Evolutionary conservation across 257 asterid genomes (phyloP).

Genomic region (Nicotiana attenuata): DNA sequence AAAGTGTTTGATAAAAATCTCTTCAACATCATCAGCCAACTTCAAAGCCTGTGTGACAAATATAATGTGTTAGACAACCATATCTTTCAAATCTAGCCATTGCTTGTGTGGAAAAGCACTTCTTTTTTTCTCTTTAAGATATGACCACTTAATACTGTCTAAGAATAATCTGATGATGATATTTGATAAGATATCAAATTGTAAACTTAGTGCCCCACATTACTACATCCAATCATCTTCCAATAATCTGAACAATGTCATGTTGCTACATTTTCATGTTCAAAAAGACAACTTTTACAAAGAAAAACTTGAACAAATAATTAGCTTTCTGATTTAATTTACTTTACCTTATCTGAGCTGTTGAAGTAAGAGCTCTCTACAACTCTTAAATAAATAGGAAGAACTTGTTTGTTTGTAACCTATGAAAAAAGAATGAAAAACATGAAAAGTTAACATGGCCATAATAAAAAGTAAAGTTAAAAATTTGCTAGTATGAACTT

Average conservation of each 20-base stretch:
- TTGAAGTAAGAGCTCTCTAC: constrained; percentile 91
- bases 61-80: constrained; percentile 34
- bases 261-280: constrained; percentile 1
- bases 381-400: constrained; percentile 80
- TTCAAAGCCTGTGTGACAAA: constrained; percentile 48
- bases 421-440: constrained; percentile 18
- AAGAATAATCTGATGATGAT: constrained; percentile 24
- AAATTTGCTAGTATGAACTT: background rate
- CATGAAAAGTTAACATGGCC: constrained; percentile 18
- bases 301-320: background rate
- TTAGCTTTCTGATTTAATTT: background rate
- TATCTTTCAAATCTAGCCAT: constrained; percentile 39
- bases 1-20: constrained; percentile 62
- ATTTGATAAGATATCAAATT: constrained; percentile 29
- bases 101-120: constrained; percentile 24
- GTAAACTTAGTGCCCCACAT: background rate
- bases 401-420: constrained; percentile 86
- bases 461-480: background rate
- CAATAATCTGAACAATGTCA: constrained; percentile 20
- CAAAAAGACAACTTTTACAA: background rate
- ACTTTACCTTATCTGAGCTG: constrained; percentile 82
- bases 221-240: constrained; percentile 43
- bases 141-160: constrained; percentile 44
- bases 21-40: constrained; percentile 86
- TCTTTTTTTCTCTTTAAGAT: background rate